These are phyloP conservation scores for Marasmius fiardii DNA, from an alignment of 1,284 basidiomycete genomes.

Conservation along the genomic window DNA sequence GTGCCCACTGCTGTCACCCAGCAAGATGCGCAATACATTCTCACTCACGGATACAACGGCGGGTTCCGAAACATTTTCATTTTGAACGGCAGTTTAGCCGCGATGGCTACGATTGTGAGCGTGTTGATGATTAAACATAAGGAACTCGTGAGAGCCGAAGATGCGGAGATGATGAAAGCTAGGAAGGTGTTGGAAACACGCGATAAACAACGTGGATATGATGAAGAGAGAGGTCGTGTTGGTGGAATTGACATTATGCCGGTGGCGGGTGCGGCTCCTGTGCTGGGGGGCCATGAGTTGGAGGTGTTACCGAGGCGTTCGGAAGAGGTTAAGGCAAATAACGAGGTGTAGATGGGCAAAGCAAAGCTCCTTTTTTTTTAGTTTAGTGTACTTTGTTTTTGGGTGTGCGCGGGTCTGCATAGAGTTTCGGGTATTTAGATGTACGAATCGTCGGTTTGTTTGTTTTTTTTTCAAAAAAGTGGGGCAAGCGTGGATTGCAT, in stretches of 20 bases:
- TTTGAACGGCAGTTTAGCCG: conserved; percentile 46
- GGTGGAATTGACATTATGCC: not conserved
- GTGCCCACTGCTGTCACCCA: conserved; percentile 6
- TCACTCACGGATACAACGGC: conserved; percentile 47
- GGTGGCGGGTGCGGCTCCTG: not conserved
- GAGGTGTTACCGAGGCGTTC: not conserved
- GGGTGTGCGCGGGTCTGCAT: too few species aligned
- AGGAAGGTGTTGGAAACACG: not conserved
- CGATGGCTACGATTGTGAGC: conserved; percentile 45
- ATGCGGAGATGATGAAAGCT: conserved; percentile 20
- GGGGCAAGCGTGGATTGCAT: too few species aligned
- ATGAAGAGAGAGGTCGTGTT: not conserved
- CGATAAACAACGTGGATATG: not conserved
- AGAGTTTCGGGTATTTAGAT: too few species aligned
- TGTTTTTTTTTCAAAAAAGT: too few species aligned
- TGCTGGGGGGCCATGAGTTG: not conserved
- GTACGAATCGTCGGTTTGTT: too few species aligned
- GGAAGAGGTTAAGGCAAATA: too few species aligned
- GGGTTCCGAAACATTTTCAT: conserved; percentile 61
- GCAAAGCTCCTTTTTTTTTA: too few species aligned
- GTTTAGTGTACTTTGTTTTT: too few species aligned
- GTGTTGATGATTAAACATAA: conserved; percentile 56
- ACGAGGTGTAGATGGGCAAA: too few species aligned
- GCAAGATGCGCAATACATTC: conserved; percentile 34
- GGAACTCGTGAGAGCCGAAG: conserved; percentile 54